Percentiles rank a stretch among this genome's conserved stretches.
These are phyloP conservation scores for Nicotiana rustica DNA, from an alignment of 305 asterid species.

Conservation along the genomic window DNA sequence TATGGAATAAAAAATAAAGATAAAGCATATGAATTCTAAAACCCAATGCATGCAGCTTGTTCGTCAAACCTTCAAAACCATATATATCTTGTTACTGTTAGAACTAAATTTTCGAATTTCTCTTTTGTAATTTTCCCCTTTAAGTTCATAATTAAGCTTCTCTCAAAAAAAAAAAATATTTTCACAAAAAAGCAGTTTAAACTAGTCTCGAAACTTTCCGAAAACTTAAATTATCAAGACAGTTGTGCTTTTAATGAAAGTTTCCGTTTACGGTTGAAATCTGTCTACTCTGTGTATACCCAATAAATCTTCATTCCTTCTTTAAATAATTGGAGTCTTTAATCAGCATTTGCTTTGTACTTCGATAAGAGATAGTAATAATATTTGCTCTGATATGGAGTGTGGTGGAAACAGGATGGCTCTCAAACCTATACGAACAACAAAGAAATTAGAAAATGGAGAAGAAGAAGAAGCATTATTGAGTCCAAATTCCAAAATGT, in stretches of 20 bases:
- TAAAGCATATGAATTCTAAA: too few species aligned
- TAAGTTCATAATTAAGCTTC: too few species aligned
- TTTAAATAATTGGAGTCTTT: neutral
- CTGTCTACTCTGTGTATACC: neutral
- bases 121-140: too few species aligned
- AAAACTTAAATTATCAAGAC: neutral
- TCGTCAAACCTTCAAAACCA: too few species aligned
- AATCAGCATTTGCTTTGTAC: neutral
- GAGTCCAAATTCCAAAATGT: constrained; percentile 13
- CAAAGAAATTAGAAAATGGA: neutral
- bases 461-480: neutral
- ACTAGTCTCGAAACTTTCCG: neutral
- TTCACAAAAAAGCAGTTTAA: too few species aligned
- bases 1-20: too few species aligned
- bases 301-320: neutral
- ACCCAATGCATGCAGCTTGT: too few species aligned
- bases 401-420: neutral
- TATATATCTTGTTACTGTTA: too few species aligned
- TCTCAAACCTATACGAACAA: neutral
- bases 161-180: too few species aligned
- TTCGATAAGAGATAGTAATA: neutral
- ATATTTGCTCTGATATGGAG: neutral
- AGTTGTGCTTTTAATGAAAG: neutral
- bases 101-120: too few species aligned
- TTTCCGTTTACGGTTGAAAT: neutral